Evolutionary conservation across 2,329 filamentous ascomycete genomes (phyloP).

Genomic region (Monilinia laxa): DNA sequence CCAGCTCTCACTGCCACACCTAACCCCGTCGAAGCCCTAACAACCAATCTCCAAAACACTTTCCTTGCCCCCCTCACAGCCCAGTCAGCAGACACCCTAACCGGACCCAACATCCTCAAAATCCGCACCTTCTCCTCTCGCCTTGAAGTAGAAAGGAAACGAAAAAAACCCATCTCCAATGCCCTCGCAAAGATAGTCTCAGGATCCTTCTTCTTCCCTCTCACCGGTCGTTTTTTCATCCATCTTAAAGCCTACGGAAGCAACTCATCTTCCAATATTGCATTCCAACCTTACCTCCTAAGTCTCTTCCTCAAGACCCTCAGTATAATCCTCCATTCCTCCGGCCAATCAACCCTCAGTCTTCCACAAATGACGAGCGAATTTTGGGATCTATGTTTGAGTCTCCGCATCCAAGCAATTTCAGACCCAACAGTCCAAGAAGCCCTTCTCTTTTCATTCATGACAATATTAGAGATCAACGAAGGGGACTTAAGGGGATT

Average conservation of each 20-base stretch:
- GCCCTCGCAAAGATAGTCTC: slow-evolving; percentile 74
- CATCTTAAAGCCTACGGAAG: slow-evolving; percentile 54
- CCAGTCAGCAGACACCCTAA: slow-evolving; percentile 73
- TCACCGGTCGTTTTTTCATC: slow-evolving; percentile 77
- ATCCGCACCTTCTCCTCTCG: slow-evolving; percentile 84
- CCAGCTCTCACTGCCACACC: not conserved
- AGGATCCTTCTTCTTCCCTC: slow-evolving; percentile 79
- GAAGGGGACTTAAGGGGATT: slow-evolving; percentile 64
- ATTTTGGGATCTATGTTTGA: slow-evolving; percentile 78
- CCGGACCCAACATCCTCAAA: slow-evolving; percentile 82
- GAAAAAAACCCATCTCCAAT: slow-evolving; percentile 64
- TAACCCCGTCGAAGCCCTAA: slow-evolving; percentile 60
- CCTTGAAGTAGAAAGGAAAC: slow-evolving; percentile 61
- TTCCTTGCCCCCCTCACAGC: slow-evolving; percentile 83
- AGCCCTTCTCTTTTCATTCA: slow-evolving; percentile 73
- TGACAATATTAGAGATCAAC: slow-evolving; percentile 82
- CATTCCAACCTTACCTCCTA: slow-evolving; percentile 74
- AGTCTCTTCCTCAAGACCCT: slow-evolving; percentile 83
- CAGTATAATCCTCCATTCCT: slow-evolving; percentile 76
- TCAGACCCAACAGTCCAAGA: slow-evolving; percentile 67
- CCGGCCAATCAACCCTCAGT: slow-evolving; percentile 73
- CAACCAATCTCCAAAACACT: slow-evolving; percentile 63
- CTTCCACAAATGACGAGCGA: slow-evolving; percentile 81
- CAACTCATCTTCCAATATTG: slow-evolving; percentile 52
- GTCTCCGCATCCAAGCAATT: slow-evolving; percentile 59